These are phyloP conservation scores for Phlyctochytrium arcticum DNA, from an alignment of 192 early-diverging fungal species.

Conservation along the genomic window DNA sequence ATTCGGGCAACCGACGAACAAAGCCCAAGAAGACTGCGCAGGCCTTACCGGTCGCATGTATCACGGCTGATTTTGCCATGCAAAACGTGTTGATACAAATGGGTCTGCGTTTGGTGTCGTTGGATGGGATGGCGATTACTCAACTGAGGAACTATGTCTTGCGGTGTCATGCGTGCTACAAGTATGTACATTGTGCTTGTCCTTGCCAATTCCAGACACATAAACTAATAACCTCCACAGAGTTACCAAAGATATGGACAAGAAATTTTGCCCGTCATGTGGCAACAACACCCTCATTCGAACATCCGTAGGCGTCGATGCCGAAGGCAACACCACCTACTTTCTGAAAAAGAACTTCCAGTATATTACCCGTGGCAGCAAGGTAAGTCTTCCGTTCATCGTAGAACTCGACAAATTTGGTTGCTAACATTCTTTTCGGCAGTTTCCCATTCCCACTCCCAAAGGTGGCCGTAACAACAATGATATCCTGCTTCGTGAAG, in stretches of 20 bases:
- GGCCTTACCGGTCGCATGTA: constrained; percentile 75
- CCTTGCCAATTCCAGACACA: not conserved
- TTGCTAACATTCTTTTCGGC: not conserved
- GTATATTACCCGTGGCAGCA: constrained; percentile 84
- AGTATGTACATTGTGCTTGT: constrained; percentile 44
- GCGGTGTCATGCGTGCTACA: constrained; percentile 91
- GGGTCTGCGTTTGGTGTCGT: constrained; percentile 75
- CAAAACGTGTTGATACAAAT: constrained; percentile 96
- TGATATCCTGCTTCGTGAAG: constrained; percentile 78
- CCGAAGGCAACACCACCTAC: constrained; percentile 72
- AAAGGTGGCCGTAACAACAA: constrained; percentile 72
- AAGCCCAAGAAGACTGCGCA: constrained; percentile 22
- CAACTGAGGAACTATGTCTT: constrained; percentile 83
- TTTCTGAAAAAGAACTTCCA: constrained; percentile 89
- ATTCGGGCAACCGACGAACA: constrained; percentile 1
- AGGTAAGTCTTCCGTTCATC: constrained; percentile 36
- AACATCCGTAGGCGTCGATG: constrained; percentile 73
- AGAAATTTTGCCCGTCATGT: constrained; percentile 90
- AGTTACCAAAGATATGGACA: constrained; percentile 78
- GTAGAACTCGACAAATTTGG: not conserved
- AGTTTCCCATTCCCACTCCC: constrained; percentile 80
- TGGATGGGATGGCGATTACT: constrained; percentile 75
- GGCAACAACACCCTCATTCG: constrained; percentile 84
- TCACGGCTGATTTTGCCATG: constrained; percentile 92
- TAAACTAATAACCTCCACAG: constrained; percentile 27